These are phyloP conservation scores for Stenogyne calaminthoides DNA, from an alignment of 305 asterid species.

Conservation along the genomic window DNA sequence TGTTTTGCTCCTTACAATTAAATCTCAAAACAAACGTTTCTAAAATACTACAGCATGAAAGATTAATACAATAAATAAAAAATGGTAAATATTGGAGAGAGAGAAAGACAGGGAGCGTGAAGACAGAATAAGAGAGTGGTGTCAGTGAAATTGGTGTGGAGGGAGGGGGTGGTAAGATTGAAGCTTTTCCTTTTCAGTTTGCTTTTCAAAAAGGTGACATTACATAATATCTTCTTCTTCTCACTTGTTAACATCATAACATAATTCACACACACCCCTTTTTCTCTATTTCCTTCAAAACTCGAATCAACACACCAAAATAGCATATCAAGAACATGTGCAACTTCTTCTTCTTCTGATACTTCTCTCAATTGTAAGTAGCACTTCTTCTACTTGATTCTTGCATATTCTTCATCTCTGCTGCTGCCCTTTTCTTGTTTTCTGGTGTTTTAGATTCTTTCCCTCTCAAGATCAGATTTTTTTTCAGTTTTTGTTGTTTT, in stretches of 20 bases:
- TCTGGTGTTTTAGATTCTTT: background rate
- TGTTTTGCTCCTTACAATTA: too few relatives aligned
- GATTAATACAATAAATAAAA: too few relatives aligned
- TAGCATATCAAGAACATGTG: conserved; percentile 26
- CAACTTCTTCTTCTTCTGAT: conserved; percentile 27
- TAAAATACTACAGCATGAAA: too few relatives aligned
- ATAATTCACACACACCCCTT: conserved; percentile 17
- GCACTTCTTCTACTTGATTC: conserved; percentile 9
- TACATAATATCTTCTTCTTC: conserved; percentile 35
- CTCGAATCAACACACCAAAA: conserved; percentile 18
- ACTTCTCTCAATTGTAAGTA: conserved; percentile 39
- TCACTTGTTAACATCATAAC: conserved; percentile 47
- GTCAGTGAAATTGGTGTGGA: conserved; percentile 42
- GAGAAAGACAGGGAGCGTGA: background rate
- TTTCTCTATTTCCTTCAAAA: conserved; percentile 28
- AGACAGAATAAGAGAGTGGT: conserved; percentile 25
- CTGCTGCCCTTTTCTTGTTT: conserved; percentile 17
- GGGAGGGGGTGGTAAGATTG: conserved; percentile 40
- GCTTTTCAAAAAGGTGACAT: conserved; percentile 73
- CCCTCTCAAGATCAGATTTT: conserved; percentile 9
- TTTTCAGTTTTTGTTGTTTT: background rate
- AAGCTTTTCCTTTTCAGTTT: conserved; percentile 62
- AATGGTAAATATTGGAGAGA: background rate
- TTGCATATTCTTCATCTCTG: conserved; percentile 25
- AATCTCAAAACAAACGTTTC: too few relatives aligned